Evolutionary conservation across 805 yeast genomes (phyloP).

Genomic region (Hanseniaspora thailandica): DNA sequence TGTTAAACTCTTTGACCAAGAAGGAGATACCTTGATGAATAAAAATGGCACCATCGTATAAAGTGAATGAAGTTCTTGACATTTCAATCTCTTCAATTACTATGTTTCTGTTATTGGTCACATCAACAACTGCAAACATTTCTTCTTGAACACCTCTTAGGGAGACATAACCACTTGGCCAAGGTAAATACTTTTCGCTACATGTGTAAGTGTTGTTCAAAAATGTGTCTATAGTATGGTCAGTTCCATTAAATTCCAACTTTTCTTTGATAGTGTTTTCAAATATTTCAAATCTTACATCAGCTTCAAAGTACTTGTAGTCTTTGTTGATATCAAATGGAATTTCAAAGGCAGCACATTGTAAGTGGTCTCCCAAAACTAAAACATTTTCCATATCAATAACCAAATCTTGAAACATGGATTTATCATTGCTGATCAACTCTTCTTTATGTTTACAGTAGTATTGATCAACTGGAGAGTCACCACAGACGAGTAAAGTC

Average conservation of each 20-base stretch:
- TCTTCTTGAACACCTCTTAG: constrained; percentile 76
- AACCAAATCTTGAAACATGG: constrained; percentile 47
- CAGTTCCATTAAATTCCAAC: constrained; percentile 32
- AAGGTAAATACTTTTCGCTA: constrained; percentile 52
- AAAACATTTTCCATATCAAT: constrained; percentile 50
- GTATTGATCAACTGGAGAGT: constrained; percentile 75
- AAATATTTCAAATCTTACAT: constrained; percentile 20
- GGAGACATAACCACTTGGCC: constrained; percentile 68
- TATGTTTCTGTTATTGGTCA: constrained; percentile 60
- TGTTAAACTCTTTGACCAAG: constrained; percentile 69
- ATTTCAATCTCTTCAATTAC: constrained; percentile 85
- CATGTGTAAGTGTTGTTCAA: constrained; percentile 34
- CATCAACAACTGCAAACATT: constrained; percentile 78
- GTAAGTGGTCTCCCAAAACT: constrained; percentile 71
- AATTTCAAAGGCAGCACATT: constrained; percentile 84
- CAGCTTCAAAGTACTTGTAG: constrained; percentile 38
- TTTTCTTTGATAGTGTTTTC: constrained; percentile 30
- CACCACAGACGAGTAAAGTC: constrained; percentile 72
- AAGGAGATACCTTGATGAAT: constrained; percentile 90
- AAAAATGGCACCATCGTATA: constrained; percentile 86
- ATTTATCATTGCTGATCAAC: constrained; percentile 33
- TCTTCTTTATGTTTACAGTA: constrained; percentile 46
- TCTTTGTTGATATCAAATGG: constrained; percentile 53
- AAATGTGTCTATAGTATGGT: constrained; percentile 24
- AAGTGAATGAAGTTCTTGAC: constrained; percentile 75